A percentile compares a stretch with the other conserved stretches of the same genome.
phyloP scores from a whole-genome alignment of 805 yeast genomes.

The Metschnikowia similis region DNA sequence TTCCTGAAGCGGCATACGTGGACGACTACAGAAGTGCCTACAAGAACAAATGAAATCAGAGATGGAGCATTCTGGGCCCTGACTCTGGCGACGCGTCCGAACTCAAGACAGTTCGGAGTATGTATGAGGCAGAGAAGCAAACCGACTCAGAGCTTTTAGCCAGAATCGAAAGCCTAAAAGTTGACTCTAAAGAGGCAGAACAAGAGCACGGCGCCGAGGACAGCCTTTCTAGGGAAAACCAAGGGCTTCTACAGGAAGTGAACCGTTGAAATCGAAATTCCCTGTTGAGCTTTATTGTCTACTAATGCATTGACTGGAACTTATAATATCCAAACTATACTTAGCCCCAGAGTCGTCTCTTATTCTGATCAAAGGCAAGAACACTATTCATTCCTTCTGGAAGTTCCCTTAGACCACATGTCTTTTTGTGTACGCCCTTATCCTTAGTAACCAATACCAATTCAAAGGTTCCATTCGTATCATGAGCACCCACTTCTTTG shows the following conservation, averaged over 20 bases:
- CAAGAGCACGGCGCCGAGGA: background rate
- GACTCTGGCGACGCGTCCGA: background rate
- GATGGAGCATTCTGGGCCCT: too few relatives aligned
- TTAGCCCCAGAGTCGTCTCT: too few relatives aligned
- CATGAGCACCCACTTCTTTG: background rate
- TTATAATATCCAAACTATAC: too few relatives aligned
- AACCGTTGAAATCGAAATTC: background rate
- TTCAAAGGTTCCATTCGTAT: background rate
- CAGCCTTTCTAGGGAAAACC: background rate
- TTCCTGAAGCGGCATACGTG: too few relatives aligned
- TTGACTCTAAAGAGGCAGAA: background rate
- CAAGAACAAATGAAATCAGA: background rate
- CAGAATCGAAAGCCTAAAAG: background rate
- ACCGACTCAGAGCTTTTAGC: constrained; percentile 5
- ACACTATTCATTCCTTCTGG: too few relatives aligned
- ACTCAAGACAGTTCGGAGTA: background rate
- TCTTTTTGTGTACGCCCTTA: too few relatives aligned
- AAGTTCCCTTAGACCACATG: too few relatives aligned
- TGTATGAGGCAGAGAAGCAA: constrained; percentile 1
- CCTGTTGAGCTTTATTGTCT: too few relatives aligned
- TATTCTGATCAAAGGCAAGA: too few relatives aligned
- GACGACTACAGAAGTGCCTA: too few relatives aligned
- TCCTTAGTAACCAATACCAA: too few relatives aligned
- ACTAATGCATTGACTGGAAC: too few relatives aligned
- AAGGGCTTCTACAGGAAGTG: background rate